Percentiles rank a stretch among this genome's conserved stretches.
phyloP scores from a whole-genome alignment of 192 early-diverging fungal genomes.

The Rhizoclosmatium sp. region DNA sequence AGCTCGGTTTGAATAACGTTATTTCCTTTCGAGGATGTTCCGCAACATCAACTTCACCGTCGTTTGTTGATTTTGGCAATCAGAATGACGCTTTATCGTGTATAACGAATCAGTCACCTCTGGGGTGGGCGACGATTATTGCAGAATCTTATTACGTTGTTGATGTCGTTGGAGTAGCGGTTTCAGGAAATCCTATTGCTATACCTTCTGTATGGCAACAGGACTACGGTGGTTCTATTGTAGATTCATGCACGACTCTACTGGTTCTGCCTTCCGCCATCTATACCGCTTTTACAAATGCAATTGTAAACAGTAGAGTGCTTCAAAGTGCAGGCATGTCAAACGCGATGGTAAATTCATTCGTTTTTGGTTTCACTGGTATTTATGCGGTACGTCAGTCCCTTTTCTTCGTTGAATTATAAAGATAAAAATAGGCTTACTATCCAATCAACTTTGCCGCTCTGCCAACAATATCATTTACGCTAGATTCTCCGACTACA shows the following conservation, averaged over 20 bases:
- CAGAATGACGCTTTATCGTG: neutral
- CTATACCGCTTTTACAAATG: neutral
- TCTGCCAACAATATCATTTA: slow-evolving; percentile 22
- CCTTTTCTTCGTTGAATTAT: too few relatives aligned
- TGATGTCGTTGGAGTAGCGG: neutral
- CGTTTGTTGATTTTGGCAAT: slow-evolving; percentile 11
- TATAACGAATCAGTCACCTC: neutral
- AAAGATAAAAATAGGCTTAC: too few relatives aligned
- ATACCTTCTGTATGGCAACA: neutral
- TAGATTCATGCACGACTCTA: slow-evolving; percentile 14
- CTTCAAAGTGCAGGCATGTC: neutral
- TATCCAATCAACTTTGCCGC: neutral
- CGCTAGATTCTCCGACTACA: neutral
- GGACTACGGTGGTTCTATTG: slow-evolving; percentile 13
- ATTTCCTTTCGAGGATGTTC: slow-evolving; percentile 15
- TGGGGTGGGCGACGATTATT: slow-evolving; percentile 1
- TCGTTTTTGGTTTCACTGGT: neutral
- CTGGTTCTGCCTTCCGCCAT: neutral
- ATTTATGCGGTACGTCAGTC: slow-evolving; percentile 1
- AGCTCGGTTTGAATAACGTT: neutral
- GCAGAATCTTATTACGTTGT: slow-evolving; percentile 5
- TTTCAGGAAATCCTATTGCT: neutral
- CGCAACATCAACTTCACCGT: slow-evolving; percentile 6
- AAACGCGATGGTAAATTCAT: neutral
- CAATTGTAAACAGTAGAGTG: neutral